Conservation (phyloP, 805 yeast species). For the Yamadazyma phyllophila region DNA sequence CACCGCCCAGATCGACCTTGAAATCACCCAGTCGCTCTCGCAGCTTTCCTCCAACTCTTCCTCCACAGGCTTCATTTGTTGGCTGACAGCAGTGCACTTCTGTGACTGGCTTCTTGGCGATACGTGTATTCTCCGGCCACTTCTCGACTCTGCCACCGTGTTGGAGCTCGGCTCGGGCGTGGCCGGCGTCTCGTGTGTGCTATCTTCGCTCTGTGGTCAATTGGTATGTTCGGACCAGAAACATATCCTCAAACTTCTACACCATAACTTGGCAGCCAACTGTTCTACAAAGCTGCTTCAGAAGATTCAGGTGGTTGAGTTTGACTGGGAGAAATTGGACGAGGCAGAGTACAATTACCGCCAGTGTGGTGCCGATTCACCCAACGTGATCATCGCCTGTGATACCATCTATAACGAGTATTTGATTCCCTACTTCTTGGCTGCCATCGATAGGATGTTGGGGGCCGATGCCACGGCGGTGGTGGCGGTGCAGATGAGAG, state of each 20-base stretch:
- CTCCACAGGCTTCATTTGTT: conserved; percentile 58
- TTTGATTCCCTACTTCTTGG: conserved; percentile 48
- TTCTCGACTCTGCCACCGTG: conserved; percentile 20
- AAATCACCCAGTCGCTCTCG: conserved; percentile 33
- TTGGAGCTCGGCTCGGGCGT: conserved; percentile 66
- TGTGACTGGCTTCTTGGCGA: conserved; percentile 51
- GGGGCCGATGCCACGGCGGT: conserved; percentile 37
- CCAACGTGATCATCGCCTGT: conserved; percentile 56
- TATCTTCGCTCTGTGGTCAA: conserved; percentile 27
- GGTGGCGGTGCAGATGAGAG: conserved; percentile 52
- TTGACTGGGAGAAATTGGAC: conserved; percentile 59
- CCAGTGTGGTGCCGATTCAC: conserved; percentile 15
- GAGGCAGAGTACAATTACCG: conserved; percentile 27
- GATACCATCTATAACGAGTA: conserved; percentile 68
- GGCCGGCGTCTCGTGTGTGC: conserved; percentile 45
- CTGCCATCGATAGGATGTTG: conserved; percentile 38
- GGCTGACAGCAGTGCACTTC: conserved; percentile 52
- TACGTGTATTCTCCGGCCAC: conserved; percentile 24
- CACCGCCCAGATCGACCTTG: conserved; percentile 22
- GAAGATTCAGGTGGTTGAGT: conserved; percentile 46
- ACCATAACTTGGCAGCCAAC: conserved; percentile 45
- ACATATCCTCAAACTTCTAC: conserved; percentile 50
- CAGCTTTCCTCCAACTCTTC: conserved; percentile 33
- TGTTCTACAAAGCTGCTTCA: conserved; percentile 10
- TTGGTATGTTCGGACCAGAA: conserved; percentile 61